Evolutionary conservation across 2,329 filamentous ascomycete species (phyloP).

Genomic region (Aspergillus arachidicola): DNA sequence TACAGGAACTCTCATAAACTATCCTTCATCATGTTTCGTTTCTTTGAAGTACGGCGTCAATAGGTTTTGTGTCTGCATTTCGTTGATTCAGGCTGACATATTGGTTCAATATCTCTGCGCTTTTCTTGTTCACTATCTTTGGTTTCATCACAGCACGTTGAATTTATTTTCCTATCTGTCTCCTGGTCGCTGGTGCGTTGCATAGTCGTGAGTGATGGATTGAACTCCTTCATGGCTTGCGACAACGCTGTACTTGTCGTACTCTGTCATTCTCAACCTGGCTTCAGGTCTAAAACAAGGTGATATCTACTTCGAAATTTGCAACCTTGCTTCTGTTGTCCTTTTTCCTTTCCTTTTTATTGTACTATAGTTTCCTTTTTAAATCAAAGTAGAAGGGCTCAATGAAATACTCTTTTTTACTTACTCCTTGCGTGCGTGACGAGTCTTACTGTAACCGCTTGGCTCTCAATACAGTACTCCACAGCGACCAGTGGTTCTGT

Average conservation of each 20-base stretch:
- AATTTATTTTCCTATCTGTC: not conserved
- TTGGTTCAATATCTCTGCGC: conserved; percentile 4
- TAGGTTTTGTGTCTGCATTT: conserved; percentile 8
- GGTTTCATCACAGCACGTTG: not conserved
- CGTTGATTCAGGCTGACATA: conserved; percentile 4
- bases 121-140: not conserved
- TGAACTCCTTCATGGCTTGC: not conserved
- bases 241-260: not conserved
- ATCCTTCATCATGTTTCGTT: not conserved
- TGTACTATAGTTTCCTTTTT: conserved; percentile 15
- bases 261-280: not conserved
- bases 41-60: conserved; percentile 14
- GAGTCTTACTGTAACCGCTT: too few relatives aligned
- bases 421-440: not conserved
- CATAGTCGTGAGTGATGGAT: not conserved
- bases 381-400: not conserved
- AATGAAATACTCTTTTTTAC: not conserved
- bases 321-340: conserved; percentile 4
- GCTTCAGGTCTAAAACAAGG: conserved; percentile 6
- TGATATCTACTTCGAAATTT: conserved; percentile 7
- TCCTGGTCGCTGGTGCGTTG: not conserved
- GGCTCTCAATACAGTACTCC: not conserved
- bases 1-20: not conserved
- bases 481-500: not conserved
- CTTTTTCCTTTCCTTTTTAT: not conserved